phyloP scores from a whole-genome alignment of 108 stramenopile genomes.

The Schizochytrium sp. region DNA sequence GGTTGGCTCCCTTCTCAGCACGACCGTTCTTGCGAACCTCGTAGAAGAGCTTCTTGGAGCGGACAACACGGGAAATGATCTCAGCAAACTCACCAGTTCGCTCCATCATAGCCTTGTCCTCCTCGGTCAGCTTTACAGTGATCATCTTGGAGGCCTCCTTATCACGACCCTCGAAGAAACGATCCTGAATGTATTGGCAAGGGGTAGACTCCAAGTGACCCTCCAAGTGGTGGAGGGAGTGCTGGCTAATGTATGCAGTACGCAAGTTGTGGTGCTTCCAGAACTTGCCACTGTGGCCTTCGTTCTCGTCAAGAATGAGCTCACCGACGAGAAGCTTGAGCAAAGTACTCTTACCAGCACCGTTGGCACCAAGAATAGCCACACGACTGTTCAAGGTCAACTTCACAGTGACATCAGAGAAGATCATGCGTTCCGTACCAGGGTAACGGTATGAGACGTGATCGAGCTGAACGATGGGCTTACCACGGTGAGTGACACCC shows the following conservation, averaged over 20 bases:
- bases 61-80: slow-evolving; percentile 17
- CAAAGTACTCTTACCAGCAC: slow-evolving; percentile 89
- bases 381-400: slow-evolving; percentile 96
- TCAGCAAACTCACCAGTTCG: slow-evolving; percentile 55
- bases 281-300: slow-evolving; percentile 76
- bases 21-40: slow-evolving; percentile 87
- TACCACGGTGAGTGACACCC: slow-evolving; percentile 80
- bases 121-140: slow-evolving; percentile 62
- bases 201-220: slow-evolving; percentile 51
- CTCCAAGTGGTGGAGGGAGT: slow-evolving; percentile 76
- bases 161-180: slow-evolving; percentile 66
- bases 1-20: slow-evolving; percentile 82
- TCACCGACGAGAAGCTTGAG: slow-evolving; percentile 93
- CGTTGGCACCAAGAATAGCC: slow-evolving; percentile 92
- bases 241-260: slow-evolving; percentile 77
- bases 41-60: slow-evolving; percentile 69
- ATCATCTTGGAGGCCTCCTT: slow-evolving; percentile 63
- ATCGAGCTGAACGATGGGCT: slow-evolving; percentile 91
- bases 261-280: slow-evolving; percentile 77
- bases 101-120: slow-evolving; percentile 61
- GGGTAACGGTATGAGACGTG: slow-evolving; percentile 98
- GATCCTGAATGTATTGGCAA: slow-evolving; percentile 62
- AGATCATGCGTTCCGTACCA: slow-evolving; percentile 86
- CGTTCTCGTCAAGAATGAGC: slow-evolving; percentile 81
- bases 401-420: slow-evolving; percentile 91